These are phyloP conservation scores for Thinopyrum elongatum DNA, from an alignment of 176 grass and related monocot genomes.

Conservation along the genomic window DNA sequence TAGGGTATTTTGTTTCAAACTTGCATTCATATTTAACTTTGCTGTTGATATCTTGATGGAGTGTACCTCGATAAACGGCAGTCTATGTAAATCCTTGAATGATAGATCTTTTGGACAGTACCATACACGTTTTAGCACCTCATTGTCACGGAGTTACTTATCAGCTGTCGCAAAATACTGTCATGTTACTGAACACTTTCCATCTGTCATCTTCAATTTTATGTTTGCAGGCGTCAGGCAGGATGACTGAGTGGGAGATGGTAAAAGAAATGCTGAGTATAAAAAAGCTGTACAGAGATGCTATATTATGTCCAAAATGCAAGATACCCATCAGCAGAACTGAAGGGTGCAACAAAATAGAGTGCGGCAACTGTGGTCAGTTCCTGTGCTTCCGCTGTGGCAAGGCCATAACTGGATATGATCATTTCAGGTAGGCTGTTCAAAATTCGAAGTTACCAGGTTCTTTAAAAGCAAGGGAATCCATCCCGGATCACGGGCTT, in stretches of 20 bases:
- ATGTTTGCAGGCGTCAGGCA: background rate
- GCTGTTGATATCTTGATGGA: no score
- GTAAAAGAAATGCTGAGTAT: background rate
- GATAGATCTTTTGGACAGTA: no score
- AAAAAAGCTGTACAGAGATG: background rate
- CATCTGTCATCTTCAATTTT: no score
- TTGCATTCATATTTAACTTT: no score
- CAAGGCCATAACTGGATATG: constrained; percentile 46
- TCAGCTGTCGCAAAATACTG: no score
- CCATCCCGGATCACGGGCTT: background rate
- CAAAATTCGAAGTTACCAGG: background rate
- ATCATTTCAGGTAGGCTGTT: constrained; percentile 38
- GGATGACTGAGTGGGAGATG: background rate
- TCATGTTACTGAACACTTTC: no score
- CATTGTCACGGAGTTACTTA: no score
- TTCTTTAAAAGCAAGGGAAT: background rate
- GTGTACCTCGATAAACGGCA: no score
- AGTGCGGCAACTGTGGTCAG: constrained; percentile 48
- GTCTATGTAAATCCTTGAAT: no score
- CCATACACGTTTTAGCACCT: no score
- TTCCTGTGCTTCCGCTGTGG: constrained; percentile 55
- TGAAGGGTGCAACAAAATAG: constrained; percentile 45
- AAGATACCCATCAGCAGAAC: background rate
- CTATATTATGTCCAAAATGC: background rate
- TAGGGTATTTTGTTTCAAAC: no score